Percentiles rank a stretch among this genome's conserved stretches.
These are phyloP conservation scores for Circinella umbellata DNA, from an alignment of 371 early-diverging fungal genomes.

Conservation along the genomic window DNA sequence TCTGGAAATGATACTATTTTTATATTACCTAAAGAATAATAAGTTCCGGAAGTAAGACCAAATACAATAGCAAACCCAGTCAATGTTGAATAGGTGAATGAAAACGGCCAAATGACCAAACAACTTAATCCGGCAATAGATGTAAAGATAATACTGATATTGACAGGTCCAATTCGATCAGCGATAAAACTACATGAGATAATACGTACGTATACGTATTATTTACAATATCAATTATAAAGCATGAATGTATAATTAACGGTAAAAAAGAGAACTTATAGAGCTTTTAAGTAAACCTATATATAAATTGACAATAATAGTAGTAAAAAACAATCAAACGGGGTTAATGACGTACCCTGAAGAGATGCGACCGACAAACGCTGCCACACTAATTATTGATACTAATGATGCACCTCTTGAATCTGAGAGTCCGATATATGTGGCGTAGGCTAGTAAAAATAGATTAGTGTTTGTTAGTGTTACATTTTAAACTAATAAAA, in stretches of 20 bases:
- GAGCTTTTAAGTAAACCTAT: too few relatives aligned
- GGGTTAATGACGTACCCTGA: slow-evolving; percentile 27
- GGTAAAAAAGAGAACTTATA: too few relatives aligned
- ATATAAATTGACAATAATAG: too few relatives aligned
- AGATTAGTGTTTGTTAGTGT: background rate
- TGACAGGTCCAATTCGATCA: slow-evolving; percentile 54
- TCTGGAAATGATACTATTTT: background rate
- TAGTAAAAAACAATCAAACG: too few relatives aligned
- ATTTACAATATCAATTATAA: too few relatives aligned
- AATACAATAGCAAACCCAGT: slow-evolving; percentile 37
- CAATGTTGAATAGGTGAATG: slow-evolving; percentile 34
- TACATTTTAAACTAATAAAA: too few relatives aligned
- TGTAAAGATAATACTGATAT: slow-evolving; percentile 38
- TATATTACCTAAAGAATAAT: slow-evolving; percentile 34
- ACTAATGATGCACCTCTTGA: slow-evolving; percentile 39
- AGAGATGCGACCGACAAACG: slow-evolving; percentile 63
- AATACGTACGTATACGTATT: too few relatives aligned
- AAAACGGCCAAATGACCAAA: slow-evolving; percentile 55
- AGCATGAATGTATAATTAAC: too few relatives aligned
- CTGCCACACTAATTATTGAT: slow-evolving; percentile 49
- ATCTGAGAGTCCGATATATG: slow-evolving; percentile 33
- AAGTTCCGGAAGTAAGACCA: slow-evolving; percentile 46
- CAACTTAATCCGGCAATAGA: slow-evolving; percentile 34
- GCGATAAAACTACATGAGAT: slow-evolving; percentile 21
- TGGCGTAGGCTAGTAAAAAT: slow-evolving; percentile 33